A percentile compares a stretch with the other conserved stretches of the same genome.
Conservation (phyloP, 495 filamentous ascomycete genomes). For the Platismatia glauca region DNA sequence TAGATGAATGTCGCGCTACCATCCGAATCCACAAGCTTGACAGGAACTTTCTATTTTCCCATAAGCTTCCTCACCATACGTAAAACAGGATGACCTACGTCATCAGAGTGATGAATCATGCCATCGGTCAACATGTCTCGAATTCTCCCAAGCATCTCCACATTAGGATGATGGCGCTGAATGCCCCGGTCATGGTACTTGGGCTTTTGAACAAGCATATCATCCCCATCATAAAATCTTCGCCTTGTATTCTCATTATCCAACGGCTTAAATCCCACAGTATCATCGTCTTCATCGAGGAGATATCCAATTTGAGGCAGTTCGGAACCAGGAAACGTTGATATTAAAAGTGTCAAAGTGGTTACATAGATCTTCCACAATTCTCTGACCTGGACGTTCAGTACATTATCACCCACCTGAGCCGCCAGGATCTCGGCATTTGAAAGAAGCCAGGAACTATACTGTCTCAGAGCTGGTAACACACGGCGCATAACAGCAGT, state of each 20-base stretch:
- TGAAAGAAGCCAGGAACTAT: constrained; percentile 61
- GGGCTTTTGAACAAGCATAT: constrained; percentile 38
- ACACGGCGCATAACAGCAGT: constrained; percentile 55
- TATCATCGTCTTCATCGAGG: constrained; percentile 69
- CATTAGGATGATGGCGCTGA: constrained; percentile 51
- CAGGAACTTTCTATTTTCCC: constrained; percentile 34
- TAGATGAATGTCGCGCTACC: constrained; percentile 45
- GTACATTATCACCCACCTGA: constrained; percentile 44
- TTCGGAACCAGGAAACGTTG: constrained; percentile 48
- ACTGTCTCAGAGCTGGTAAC: constrained; percentile 61
- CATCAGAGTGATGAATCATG: constrained; percentile 46
- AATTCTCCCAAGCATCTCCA: constrained; percentile 64
- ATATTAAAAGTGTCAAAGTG: constrained; percentile 54
- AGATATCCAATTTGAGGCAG: constrained; percentile 57
- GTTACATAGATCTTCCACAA: constrained; percentile 66
- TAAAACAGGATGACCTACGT: constrained; percentile 31
- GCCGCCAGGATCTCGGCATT: constrained; percentile 42
- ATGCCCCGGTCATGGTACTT: constrained; percentile 46
- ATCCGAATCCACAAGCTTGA: constrained; percentile 34
- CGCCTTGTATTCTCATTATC: constrained; percentile 40
- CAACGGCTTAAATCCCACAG: constrained; percentile 64
- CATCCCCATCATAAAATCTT: constrained; percentile 36
- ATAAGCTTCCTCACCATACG: constrained; percentile 1
- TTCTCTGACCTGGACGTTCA: constrained; percentile 52
- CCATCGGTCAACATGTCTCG: constrained; percentile 60